A percentile compares a stretch with the other conserved stretches of the same genome.
Evolutionary conservation across 768 basidiomycete genomes (phyloP).

Genomic region (Pholiota microspora): DNA sequence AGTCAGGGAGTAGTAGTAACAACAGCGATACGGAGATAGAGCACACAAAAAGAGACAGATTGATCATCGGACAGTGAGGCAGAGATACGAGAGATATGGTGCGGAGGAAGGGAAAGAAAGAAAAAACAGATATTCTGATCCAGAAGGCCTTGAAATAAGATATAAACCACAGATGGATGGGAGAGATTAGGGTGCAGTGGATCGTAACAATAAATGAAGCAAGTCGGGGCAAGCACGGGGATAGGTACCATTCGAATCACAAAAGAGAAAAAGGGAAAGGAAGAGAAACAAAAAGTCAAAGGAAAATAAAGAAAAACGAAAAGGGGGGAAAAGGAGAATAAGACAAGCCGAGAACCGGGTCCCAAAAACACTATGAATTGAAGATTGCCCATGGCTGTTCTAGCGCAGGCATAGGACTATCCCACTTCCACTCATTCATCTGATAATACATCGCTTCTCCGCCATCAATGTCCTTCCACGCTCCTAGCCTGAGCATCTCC

Average conservation of each 20-base stretch:
- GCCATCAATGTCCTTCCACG: conserved; percentile 72
- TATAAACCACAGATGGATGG: conserved; percentile 31
- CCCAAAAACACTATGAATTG: conserved; percentile 41
- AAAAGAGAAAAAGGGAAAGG: conserved; percentile 10
- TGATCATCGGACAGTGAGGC: conserved; percentile 9
- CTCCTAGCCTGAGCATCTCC: conserved; percentile 56
- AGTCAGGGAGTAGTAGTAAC: conserved; percentile 28
- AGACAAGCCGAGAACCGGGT: conserved; percentile 17
- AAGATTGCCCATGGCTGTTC: conserved; percentile 78
- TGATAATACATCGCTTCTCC: conserved; percentile 73
- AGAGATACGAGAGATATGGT: conserved; percentile 15
- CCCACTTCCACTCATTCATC: conserved; percentile 69
- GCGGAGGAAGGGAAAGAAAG: conserved; percentile 17
- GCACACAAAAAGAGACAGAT: conserved; percentile 30
- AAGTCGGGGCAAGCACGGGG: neutral
- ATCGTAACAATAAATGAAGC: conserved; percentile 10
- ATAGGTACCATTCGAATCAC: neutral
- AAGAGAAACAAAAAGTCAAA: conserved; percentile 21
- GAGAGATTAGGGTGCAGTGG: conserved; percentile 25
- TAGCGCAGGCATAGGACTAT: conserved; percentile 57
- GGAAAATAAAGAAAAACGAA: conserved; percentile 30
- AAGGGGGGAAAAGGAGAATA: conserved; percentile 12
- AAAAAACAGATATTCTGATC: conserved; percentile 16
- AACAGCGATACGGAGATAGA: conserved; percentile 37
- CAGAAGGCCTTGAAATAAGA: conserved; percentile 25